These are phyloP conservation scores for Vitis vinifera DNA, from an alignment of 164 flowering plant genomes.

Conservation along the genomic window DNA sequence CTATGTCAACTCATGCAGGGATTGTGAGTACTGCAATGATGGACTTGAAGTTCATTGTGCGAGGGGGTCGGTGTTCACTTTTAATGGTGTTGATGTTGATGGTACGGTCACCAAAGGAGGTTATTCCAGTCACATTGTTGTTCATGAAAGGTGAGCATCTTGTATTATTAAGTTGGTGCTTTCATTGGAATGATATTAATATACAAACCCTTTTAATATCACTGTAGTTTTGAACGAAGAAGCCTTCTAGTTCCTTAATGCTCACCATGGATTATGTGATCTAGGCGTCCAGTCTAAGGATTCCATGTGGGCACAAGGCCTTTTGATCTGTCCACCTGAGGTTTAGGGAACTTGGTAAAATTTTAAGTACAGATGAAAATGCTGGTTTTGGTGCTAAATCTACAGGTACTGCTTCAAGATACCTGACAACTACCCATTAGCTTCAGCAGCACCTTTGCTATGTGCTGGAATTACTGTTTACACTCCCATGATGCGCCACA, in stretches of 20 bases:
- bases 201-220: no score
- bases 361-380: background rate
- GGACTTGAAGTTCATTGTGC: constrained; percentile 1
- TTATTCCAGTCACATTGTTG: constrained; percentile 3
- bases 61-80: background rate
- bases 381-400: background rate
- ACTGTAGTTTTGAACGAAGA: no score
- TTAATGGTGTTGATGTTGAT: constrained; percentile 5
- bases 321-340: no score
- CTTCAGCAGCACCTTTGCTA: constrained; percentile 29
- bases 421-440: constrained; percentile 25
- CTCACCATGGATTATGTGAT: no score
- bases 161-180: background rate
- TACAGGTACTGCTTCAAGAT: constrained; percentile 31
- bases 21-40: constrained; percentile 3
- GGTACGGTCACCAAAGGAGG: constrained; percentile 10
- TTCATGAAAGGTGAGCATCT: constrained; percentile 6
- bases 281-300: no score
- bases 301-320: no score
- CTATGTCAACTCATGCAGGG: background rate
- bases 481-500: constrained; percentile 32
- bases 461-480: constrained; percentile 37
- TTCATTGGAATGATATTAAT: background rate
- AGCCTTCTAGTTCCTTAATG: no score
- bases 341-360: no score